Base-by-base conservation (phyloP, 2,329 filamentous ascomycete species). In the Colletotrichum ledebouriae region DNA sequence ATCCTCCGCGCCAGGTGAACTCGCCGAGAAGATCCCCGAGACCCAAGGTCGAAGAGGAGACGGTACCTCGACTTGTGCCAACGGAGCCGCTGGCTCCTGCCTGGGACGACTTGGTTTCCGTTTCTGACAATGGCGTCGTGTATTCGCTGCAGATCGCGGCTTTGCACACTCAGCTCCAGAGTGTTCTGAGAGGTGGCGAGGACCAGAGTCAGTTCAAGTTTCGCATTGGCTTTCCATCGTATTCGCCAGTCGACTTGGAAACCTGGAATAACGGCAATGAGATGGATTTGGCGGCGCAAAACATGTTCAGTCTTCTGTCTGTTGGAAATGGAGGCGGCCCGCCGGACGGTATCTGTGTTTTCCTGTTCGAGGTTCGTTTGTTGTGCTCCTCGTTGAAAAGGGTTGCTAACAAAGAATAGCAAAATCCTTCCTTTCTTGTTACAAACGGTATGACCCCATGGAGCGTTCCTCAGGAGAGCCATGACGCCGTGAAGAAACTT, bases 311-410 rank as follows among this genome's bases (percentile, higher is more conserved):
- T 52, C 73, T 85, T 9, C 76, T 79, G 6, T 73, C 75, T 34
- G 70, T 72, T 15, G 73, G 76, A 52, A 77, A 76, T 44, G 74
- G 70, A 10, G 72, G 73, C 25, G 73, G 73, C 22, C 73, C 73
- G 20, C 74, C 76, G 20, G 81, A 84, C 47, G 81, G 80, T 41
- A 76, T 85, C 46, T 87, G 83, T 68, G 74, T 84, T 47, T 87
- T 87, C 72, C 75, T 87, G 20, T 88, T 85, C 71, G 83, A 88
- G 79, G 86, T 87, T 73, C 65, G 81, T 73, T 57, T 29, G 25
- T 17, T 6, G 12, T 20, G 15, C 7, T 33, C 17, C 9, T 22
- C 2, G 10, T 5, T 15, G 20, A 46, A 2, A 22, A 12, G n/a
- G 2, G 17, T 11, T 22, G 39, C 64, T 70, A 46, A 70, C 34